Base-by-base conservation (phyloP, 495 filamentous ascomycete species). In the Pyrenopolyporus hunteri region DNA sequence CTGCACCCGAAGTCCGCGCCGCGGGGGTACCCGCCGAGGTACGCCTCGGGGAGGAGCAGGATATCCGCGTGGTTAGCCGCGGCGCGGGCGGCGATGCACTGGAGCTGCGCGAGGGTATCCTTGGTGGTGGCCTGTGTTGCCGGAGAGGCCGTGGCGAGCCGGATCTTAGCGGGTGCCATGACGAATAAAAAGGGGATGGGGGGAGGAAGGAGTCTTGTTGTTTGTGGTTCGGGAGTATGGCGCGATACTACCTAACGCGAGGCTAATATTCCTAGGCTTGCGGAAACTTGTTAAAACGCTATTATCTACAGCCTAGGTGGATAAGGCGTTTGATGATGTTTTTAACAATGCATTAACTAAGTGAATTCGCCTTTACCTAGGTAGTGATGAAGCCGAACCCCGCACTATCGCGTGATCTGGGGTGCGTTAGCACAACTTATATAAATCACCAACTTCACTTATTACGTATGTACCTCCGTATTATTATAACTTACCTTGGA, bases 31-130 rank as follows among this genome's bases (percentile, higher is more conserved):
- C 93, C 93, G 14, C 93, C 93, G 0, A 98, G 81, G 70, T 91
- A 97, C 20, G 93, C 93, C 77, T 98, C 93, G 0, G 93, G 93
- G 64, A 97, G 94, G 35, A 97, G 84, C 13, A 98, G 75, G 45
- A 98, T 81, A 67, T 93, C 82, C 20, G 89, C 82, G 23, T 82
- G 80, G n/a, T 76, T 68, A 1, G 51, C 48, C 0, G 80, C 76
- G 3, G 88, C 89, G 2, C 62, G 53, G 1, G 54, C 55, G 22
- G 87, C 83, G 14, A 86, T 84, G 8, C 68, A 56, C 40, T 82
- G 75, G 13, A 97, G 84, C 8, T 85, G 82, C 6, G 69, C 44
- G 43, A 97, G 84, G 2, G 92, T 96, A 25, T 80, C 77, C 6
- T 78, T 17, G 6, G 87, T 83, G 8, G 86, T 86, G 26, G 81